Evolutionary conservation across 495 filamentous ascomycete genomes (phyloP).

Genomic region (Glonium stellatum): DNA sequence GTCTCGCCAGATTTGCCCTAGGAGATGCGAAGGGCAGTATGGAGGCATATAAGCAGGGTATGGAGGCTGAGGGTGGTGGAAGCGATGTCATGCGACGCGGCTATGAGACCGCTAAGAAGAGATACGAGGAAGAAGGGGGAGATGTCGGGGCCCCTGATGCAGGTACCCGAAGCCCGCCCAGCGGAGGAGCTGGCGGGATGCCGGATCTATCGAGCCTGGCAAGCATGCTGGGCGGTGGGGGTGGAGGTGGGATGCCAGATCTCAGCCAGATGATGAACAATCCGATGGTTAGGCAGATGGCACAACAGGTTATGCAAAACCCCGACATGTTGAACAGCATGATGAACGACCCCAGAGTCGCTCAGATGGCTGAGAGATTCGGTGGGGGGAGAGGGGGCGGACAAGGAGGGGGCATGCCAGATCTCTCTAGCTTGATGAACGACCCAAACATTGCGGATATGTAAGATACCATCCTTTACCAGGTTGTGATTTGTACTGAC

Average conservation of each 20-base stretch:
- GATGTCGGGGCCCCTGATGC: constrained; percentile 45
- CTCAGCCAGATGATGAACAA: constrained; percentile 83
- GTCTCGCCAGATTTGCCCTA: constrained; percentile 80
- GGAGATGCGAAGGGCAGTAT: constrained; percentile 84
- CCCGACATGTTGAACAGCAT: constrained; percentile 80
- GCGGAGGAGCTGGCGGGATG: constrained; percentile 57
- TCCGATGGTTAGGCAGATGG: constrained; percentile 95
- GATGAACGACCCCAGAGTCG: constrained; percentile 86
- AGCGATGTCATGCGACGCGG: constrained; percentile 89
- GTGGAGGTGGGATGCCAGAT: constrained; percentile 77
- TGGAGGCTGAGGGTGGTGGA: constrained; percentile 89
- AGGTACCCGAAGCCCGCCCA: constrained; percentile 40
- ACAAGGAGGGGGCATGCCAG: constrained; percentile 70
- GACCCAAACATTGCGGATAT: constrained; percentile 89
- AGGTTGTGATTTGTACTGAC: not conserved
- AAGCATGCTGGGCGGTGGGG: constrained; percentile 68
- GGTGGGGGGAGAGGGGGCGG: constrained; percentile 47
- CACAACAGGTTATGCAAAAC: constrained; percentile 93
- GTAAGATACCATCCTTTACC: constrained; percentile 39
- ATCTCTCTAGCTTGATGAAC: constrained; percentile 72
- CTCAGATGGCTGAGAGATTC: constrained; percentile 71
- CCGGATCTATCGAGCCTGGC: constrained; percentile 62
- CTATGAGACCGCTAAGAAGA: constrained; percentile 79
- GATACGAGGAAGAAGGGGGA: constrained; percentile 65
- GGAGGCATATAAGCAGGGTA: constrained; percentile 91